phyloP scores from a whole-genome alignment of 2,329 filamentous ascomycete species.

The Cladophialophora carrionii region DNA sequence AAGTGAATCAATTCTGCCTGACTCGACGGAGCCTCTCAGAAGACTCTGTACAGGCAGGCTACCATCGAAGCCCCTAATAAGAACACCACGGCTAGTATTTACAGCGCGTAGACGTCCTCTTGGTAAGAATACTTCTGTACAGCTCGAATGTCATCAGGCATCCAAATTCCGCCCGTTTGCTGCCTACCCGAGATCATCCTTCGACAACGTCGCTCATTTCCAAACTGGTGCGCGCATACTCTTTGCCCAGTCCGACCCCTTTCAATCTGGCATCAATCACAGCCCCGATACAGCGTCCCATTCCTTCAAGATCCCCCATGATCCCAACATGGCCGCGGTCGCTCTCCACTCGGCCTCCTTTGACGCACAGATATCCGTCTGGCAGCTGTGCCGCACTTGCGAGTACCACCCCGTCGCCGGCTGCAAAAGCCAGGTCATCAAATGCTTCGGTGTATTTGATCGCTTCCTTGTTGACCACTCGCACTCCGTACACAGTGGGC shows the following conservation, averaged over 20 bases:
- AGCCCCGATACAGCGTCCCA: conserved; percentile 73
- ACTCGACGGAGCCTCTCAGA: neutral
- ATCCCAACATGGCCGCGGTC: conserved; percentile 87
- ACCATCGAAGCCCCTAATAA: neutral
- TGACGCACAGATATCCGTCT: conserved; percentile 72
- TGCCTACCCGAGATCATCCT: neutral
- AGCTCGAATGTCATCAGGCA: neutral
- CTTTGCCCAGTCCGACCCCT: conserved; percentile 68
- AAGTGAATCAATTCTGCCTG: neutral
- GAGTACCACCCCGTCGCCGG: conserved; percentile 86
- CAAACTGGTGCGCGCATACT: conserved; percentile 5
- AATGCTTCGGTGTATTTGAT: conserved; percentile 79
- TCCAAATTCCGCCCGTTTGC: neutral
- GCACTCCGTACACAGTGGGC: conserved; percentile 81
- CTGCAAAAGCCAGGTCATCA: conserved; percentile 82
- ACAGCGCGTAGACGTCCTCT: neutral
- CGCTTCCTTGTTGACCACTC: conserved; percentile 70
- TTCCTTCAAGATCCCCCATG: conserved; percentile 79
- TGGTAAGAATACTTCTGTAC: neutral
- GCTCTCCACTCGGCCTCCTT: conserved; percentile 73
- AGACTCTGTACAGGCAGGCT: neutral
- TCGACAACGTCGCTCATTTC: conserved; percentile 10
- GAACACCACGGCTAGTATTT: neutral
- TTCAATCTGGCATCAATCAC: conserved; percentile 68
- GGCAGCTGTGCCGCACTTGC: conserved; percentile 85